Evolutionary conservation across 495 filamentous ascomycete species (phyloP).

Genomic region (Aspergillus nidulans): DNA sequence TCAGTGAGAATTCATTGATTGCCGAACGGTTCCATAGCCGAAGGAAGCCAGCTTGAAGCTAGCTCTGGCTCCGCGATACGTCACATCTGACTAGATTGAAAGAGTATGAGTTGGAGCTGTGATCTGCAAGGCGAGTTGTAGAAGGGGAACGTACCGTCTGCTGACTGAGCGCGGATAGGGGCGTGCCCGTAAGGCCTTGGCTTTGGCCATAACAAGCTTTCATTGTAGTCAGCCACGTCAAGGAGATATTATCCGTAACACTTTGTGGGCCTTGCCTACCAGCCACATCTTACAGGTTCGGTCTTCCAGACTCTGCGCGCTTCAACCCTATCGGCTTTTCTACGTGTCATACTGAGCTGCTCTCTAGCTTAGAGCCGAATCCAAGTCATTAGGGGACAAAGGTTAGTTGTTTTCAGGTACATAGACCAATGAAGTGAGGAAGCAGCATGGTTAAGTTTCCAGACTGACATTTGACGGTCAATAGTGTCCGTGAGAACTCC

Average conservation of each 20-base stretch:
- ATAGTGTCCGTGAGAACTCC: too few species aligned
- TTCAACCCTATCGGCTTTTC: too few species aligned
- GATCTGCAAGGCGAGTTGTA: background rate
- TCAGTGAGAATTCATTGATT: background rate
- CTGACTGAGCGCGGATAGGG: too few species aligned
- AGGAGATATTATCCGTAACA: background rate
- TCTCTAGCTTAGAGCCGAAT: too few species aligned
- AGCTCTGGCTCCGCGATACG: background rate
- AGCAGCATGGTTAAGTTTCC: too few species aligned
- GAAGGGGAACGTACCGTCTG: background rate
- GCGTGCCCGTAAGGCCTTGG: background rate
- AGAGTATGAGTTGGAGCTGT: background rate
- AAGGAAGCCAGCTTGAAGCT: too few species aligned
- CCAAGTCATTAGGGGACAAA: too few species aligned
- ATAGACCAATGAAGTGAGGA: too few species aligned
- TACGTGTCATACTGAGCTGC: too few species aligned
- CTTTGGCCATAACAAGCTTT: background rate
- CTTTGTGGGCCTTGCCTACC: background rate
- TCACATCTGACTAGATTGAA: background rate
- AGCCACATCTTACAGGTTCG: background rate
- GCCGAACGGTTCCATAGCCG: background rate
- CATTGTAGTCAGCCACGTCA: background rate
- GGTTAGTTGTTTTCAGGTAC: too few species aligned
- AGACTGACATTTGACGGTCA: too few species aligned
- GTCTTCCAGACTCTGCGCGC: too few species aligned